Conservation (phyloP, 495 filamentous ascomycete species). For the Penicillium verhagenii region DNA sequence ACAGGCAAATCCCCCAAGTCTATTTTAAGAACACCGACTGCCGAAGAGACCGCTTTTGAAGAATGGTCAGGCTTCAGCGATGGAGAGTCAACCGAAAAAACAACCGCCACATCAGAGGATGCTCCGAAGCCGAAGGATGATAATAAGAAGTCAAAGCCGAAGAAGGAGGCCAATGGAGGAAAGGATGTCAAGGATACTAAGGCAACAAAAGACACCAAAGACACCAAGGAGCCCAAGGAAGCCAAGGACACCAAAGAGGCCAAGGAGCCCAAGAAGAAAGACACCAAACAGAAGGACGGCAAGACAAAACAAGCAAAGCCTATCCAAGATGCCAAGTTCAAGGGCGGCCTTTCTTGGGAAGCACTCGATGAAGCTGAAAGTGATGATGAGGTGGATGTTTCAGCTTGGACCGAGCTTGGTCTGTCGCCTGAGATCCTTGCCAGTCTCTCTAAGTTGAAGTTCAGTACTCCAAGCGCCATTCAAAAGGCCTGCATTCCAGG, state of each 20-base stretch:
- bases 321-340: constrained; percentile 21
- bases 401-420: constrained; percentile 70
- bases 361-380: constrained; percentile 42
- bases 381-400: constrained; percentile 53
- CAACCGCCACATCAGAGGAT: constrained; percentile 16
- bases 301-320: constrained; percentile 29
- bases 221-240: constrained; percentile 8
- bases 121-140: constrained; percentile 21
- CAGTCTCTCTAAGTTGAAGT: constrained; percentile 74
- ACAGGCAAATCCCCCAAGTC: constrained; percentile 38
- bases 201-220: constrained; percentile 17
- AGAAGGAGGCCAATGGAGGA: constrained; percentile 17
- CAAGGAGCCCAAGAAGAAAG: constrained; percentile 31
- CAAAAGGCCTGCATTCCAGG: constrained; percentile 75
- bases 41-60: constrained; percentile 35
- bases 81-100: constrained; percentile 31
- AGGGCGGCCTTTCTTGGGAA: constrained; percentile 37
- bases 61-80: constrained; percentile 59
- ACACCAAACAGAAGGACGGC: constrained; percentile 9
- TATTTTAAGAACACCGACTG: constrained; percentile 27
- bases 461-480: constrained; percentile 76
- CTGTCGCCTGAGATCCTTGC: constrained; percentile 67
- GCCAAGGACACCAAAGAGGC: constrained; percentile 20
- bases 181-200: constrained; percentile 21
- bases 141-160: constrained; percentile 7